Evolutionary conservation across 2,329 filamentous ascomycete genomes (phyloP).

Genomic region (Torrubiellomyces zombiae): DNA sequence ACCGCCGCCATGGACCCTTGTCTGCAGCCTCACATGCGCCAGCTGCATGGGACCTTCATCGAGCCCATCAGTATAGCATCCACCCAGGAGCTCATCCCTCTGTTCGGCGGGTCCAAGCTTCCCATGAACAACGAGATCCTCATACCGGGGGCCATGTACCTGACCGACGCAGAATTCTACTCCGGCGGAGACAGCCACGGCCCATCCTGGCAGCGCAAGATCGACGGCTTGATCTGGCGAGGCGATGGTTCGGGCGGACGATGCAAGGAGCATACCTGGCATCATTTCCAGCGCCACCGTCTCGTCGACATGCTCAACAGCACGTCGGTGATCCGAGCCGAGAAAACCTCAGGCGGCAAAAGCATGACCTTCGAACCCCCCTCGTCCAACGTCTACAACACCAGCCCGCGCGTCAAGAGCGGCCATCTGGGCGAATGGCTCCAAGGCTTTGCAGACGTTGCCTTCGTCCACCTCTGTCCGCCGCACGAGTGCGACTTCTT

Average conservation of each 20-base stretch:
- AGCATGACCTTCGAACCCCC: constrained; percentile 34
- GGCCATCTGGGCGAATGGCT: constrained; percentile 24
- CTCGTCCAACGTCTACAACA: constrained; percentile 21
- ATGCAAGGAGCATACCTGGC: constrained; percentile 39
- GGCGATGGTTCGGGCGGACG: constrained; percentile 47
- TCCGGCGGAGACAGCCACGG: constrained; percentile 38
- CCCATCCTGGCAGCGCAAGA: constrained; percentile 40
- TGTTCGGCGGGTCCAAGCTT: constrained; percentile 47
- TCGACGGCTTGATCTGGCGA: constrained; percentile 41
- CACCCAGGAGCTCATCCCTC: constrained; percentile 37
- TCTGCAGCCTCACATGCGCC: constrained; percentile 33
- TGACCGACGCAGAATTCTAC: constrained; percentile 39
- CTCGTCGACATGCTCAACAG: constrained; percentile 54
- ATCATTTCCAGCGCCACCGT: constrained; percentile 53
- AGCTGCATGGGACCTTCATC: constrained; percentile 40
- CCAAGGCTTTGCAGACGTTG: constrained; percentile 20
- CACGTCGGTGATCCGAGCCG: constrained; percentile 33
- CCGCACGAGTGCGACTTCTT: constrained; percentile 22
- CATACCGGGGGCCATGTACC: constrained; percentile 49
- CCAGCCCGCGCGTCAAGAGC: constrained; percentile 18
- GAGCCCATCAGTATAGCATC: constrained; percentile 33
- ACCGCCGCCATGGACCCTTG: constrained; percentile 42
- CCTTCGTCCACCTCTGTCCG: constrained; percentile 26
- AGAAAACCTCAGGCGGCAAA: constrained; percentile 21
- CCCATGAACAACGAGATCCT: constrained; percentile 47